Percentiles rank a stretch among this genome's conserved stretches.
Conservation (phyloP, 495 filamentous ascomycete genomes). For the Clavariopsis aquatica region DNA sequence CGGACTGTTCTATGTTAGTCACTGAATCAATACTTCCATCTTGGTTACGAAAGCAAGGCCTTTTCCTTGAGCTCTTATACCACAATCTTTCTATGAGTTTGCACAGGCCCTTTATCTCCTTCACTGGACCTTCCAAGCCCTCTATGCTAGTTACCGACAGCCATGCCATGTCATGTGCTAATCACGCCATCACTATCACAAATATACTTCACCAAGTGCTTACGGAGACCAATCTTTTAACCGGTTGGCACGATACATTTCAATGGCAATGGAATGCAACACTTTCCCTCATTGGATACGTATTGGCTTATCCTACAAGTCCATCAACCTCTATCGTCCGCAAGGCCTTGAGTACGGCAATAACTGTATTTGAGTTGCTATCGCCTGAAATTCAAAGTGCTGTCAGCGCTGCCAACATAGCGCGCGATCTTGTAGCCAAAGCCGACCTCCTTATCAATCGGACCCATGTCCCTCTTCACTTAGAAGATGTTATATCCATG, state of each 20-base stretch:
- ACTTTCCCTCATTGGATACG: constrained; percentile 54
- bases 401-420: constrained; percentile 49
- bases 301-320: constrained; percentile 48
- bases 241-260: constrained; percentile 55
- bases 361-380: constrained; percentile 53
- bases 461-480: not conserved
- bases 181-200: constrained; percentile 55
- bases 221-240: constrained; percentile 48
- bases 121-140: constrained; percentile 31
- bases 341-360: constrained; percentile 45
- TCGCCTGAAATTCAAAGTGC: constrained; percentile 49
- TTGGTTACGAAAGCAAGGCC: constrained; percentile 55
- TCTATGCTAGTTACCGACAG: constrained; percentile 39
- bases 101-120: constrained; percentile 53
- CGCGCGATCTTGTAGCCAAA: constrained; percentile 40
- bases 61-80: constrained; percentile 55
- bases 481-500: not conserved
- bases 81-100: constrained; percentile 51
- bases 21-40: constrained; percentile 47
- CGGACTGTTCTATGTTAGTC: constrained; percentile 44
- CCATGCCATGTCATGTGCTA: constrained; percentile 46
- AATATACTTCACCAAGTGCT: constrained; percentile 55
- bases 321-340: constrained; percentile 42
- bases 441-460: constrained; percentile 38
- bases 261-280: constrained; percentile 57